Evolutionary conservation across 1,139 yeast genomes (phyloP).

Genomic region (Sugiyamaella grinbergsii): DNA sequence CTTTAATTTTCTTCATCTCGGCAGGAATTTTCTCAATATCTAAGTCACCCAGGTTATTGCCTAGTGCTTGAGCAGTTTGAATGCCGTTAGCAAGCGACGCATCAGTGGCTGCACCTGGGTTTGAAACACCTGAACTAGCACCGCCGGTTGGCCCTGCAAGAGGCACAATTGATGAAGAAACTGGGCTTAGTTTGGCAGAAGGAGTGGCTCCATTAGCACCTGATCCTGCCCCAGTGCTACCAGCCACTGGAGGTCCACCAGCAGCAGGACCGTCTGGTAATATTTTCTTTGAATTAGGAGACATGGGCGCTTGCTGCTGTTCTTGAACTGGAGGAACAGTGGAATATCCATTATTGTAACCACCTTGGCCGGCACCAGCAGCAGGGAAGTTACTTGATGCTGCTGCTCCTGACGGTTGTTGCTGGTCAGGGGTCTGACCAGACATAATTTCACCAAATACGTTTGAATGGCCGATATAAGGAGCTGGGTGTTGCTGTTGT

Average conservation of each 20-base stretch:
- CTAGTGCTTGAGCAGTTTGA: slow-evolving; percentile 31
- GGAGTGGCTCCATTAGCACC: slow-evolving; percentile 24
- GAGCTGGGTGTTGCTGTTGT: slow-evolving; percentile 34
- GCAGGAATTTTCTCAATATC: slow-evolving; percentile 79
- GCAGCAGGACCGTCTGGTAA: slow-evolving; percentile 8
- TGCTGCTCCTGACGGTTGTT: slow-evolving; percentile 32
- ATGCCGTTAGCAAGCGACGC: slow-evolving; percentile 21
- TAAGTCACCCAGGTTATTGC: slow-evolving; percentile 73
- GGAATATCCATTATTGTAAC: slow-evolving; percentile 20
- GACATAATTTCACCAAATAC: slow-evolving; percentile 42
- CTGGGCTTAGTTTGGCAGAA: slow-evolving; percentile 14
- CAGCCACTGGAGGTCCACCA: slow-evolving; percentile 5
- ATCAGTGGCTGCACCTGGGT: slow-evolving; percentile 11
- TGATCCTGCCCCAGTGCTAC: slow-evolving; percentile 10
- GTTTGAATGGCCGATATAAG: slow-evolving; percentile 39
- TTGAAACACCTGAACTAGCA: slow-evolving; percentile 12
- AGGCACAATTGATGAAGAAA: slow-evolving; percentile 19
- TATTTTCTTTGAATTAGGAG: slow-evolving; percentile 15
- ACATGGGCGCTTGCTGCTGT: slow-evolving; percentile 19
- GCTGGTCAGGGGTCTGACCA: slow-evolving; percentile 33
- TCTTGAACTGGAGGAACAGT: slow-evolving; percentile 26
- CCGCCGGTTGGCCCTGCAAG: slow-evolving; percentile 19
- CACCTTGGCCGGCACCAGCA: slow-evolving; percentile 7
- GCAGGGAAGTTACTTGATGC: slow-evolving; percentile 14
- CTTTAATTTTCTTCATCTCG: slow-evolving; percentile 77